Base-by-base conservation (phyloP, 768 basidiomycete species). In the Mycena vulgaris region DNA sequence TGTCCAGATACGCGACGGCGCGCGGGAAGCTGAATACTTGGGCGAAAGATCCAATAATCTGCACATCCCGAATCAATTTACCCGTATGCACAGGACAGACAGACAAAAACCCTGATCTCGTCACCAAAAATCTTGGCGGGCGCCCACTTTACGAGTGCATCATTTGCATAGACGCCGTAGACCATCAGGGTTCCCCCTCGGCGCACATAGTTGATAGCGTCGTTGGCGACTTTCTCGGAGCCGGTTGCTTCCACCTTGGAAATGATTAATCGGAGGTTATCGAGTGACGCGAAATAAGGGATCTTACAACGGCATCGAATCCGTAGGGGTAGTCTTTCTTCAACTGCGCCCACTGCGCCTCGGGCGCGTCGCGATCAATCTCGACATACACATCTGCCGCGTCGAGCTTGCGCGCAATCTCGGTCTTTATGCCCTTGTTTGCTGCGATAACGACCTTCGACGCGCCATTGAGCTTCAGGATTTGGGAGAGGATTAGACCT, bases 41-140 rank as follows among this genome's bases (percentile, higher is more conserved):
- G 11, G 95, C 93, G 84, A 96, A 96, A 0, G 95, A 96, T 16
- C 95, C 95, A 68, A 96, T 94, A 74, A 96, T 95, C 93, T 94
- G 63, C 40, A 33, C 40, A n/a, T 21, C 10, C 31, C 2, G 17
- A 30, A 5, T 45, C 23, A 40, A 35, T 60, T 48, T 25, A 27
- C 25, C n/a, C 2, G 21, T 3, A 16, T 11, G 58, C 5, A 27
- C n/a, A 42, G 48, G 19, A 33, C 23, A 6, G 37, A 23, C n/a
- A 42, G 53, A 66, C 59, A 66, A 33, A 42, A 60, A 90, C 89
- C 71, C 80, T 84, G 70, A 93, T 93, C 77, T 94, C 93, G 75
- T 94, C 90, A 14, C 87, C 86, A 75, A 93, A 94, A 60, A 94
- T 94, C 82, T 91, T 92, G 58, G 88, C 85, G 0, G 93, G 93